Evolutionary conservation across 257 asterid species (phyloP), one percentile per base, ranked within the genome.

Genomic region (Petunia secreta): DNA sequence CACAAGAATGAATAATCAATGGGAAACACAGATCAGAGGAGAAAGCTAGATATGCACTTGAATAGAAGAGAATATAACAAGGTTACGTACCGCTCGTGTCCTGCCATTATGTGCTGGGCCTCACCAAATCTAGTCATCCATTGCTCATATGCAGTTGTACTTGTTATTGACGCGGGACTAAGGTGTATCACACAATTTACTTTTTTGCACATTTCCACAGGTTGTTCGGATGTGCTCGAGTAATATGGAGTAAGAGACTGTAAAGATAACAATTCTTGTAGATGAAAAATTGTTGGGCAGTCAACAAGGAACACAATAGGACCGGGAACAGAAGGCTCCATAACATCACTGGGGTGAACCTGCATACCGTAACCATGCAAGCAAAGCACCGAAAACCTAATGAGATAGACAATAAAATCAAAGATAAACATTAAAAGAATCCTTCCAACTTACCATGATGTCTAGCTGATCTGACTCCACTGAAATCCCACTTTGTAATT

Each of bases 81-180:
- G 13, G 57, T 15, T 54, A 87, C 94, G 78, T 81, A 93, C 97
- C 65, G 87, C 81, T 92, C 94, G 83, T 95, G 99, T 80, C 99
- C 93, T 64, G 98, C 99, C 97, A 95, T 89, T 84, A 95, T 91
- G 86, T 95, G 99, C 84, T 90, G 96, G 77, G 99, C 96, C 41
- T 82, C 92, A 41, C 94, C 91, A 80, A 95, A 92, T 85, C 82
- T 91, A 50, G 92, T 85, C 97, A 93, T 95, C 98, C 97, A 93
- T 43, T n/a, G 86, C 81, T 81, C 89, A 82, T 93, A 95, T n/a
- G 87, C 91, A 7, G 85, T 82, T 16, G 92, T 85, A 80, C 53
- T 85, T 79, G 94, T 80, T 66, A 95, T 82, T 66, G 58, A 63
- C 11, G 88, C 79, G 58, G 97, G 98, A 79, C 94, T 90, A 63